Evolutionary conservation across 768 basidiomycete species (phyloP).

Genomic region (Dacryopinax primogenitus): DNA sequence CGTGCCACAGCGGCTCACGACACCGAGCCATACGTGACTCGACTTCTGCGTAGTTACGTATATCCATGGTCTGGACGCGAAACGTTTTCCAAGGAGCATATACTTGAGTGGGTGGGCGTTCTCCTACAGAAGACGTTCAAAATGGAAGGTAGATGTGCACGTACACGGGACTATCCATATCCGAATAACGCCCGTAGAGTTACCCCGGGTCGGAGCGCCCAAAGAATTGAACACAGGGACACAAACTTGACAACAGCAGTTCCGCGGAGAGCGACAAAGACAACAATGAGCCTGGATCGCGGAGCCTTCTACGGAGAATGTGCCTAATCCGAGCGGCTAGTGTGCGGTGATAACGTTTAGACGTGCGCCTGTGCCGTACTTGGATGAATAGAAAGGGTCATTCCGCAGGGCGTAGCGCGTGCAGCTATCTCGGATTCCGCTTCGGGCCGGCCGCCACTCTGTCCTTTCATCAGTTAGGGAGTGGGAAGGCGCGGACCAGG

Average conservation of each 20-base stretch:
- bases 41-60: too few species aligned
- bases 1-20: too few species aligned
- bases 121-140: not conserved
- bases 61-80: too few species aligned
- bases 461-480: not conserved
- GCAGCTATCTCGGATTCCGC: not conserved
- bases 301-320: not conserved
- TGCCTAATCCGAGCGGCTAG: not conserved
- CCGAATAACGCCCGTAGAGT: too few species aligned
- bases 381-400: not conserved
- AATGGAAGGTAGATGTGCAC: not conserved
- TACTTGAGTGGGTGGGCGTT: too few species aligned
- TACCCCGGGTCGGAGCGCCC: too few species aligned
- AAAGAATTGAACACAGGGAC: too few species aligned
- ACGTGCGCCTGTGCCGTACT: not conserved
- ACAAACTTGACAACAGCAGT: too few species aligned
- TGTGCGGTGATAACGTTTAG: not conserved
- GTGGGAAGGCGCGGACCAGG: too few species aligned
- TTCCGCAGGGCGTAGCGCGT: not conserved
- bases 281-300: not conserved
- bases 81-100: too few species aligned
- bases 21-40: too few species aligned
- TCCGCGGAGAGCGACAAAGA: too few species aligned
- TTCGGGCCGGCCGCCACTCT: slow-evolving; percentile 4
- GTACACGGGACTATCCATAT: not conserved